These are phyloP conservation scores for Chrysoporthe austroafricana DNA, from an alignment of 2,329 filamentous ascomycete species.

Conservation along the genomic window DNA sequence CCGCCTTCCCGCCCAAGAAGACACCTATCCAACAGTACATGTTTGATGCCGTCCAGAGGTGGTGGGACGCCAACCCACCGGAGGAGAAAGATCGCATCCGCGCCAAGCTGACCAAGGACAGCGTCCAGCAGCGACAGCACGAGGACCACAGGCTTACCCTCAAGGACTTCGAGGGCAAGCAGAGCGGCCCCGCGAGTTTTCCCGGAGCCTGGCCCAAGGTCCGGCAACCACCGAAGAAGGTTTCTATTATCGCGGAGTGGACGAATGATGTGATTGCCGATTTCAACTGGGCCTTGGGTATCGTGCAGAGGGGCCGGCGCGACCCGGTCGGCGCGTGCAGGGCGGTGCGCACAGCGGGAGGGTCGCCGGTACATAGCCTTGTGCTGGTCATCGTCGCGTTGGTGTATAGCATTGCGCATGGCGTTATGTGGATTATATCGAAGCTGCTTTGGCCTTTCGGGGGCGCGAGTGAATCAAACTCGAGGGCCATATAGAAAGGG, in stretches of 20 bases:
- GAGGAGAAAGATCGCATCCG: slow-evolving; percentile 33
- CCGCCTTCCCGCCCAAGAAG: slow-evolving; percentile 54
- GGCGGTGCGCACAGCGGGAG: slow-evolving; percentile 19
- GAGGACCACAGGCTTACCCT: slow-evolving; percentile 37
- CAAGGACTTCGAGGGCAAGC: slow-evolving; percentile 34
- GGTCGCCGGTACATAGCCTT: slow-evolving; percentile 18
- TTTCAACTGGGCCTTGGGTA: slow-evolving; percentile 27
- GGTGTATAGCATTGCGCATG: slow-evolving; percentile 10
- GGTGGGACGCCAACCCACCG: slow-evolving; percentile 43
- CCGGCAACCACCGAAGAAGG: slow-evolving; percentile 33
- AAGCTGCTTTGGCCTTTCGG: slow-evolving; percentile 17
- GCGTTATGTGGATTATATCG: slow-evolving; percentile 17
- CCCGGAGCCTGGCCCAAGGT: slow-evolving; percentile 36
- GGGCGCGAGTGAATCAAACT: neutral
- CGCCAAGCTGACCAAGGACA: slow-evolving; percentile 35
- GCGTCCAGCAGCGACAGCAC: slow-evolving; percentile 35
- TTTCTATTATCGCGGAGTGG: slow-evolving; percentile 34
- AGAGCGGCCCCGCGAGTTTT: slow-evolving; percentile 35
- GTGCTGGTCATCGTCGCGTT: slow-evolving; percentile 18
- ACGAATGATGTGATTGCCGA: slow-evolving; percentile 28
- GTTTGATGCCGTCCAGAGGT: slow-evolving; percentile 67
- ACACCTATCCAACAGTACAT: slow-evolving; percentile 66
- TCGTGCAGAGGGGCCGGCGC: slow-evolving; percentile 14
- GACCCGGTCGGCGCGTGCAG: slow-evolving; percentile 17
- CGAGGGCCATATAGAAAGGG: neutral